Percentiles rank a stretch among this genome's conserved stretches.
These are phyloP conservation scores for Lactifluus rugatus DNA, from an alignment of 768 basidiomycete genomes.

Conservation along the genomic window DNA sequence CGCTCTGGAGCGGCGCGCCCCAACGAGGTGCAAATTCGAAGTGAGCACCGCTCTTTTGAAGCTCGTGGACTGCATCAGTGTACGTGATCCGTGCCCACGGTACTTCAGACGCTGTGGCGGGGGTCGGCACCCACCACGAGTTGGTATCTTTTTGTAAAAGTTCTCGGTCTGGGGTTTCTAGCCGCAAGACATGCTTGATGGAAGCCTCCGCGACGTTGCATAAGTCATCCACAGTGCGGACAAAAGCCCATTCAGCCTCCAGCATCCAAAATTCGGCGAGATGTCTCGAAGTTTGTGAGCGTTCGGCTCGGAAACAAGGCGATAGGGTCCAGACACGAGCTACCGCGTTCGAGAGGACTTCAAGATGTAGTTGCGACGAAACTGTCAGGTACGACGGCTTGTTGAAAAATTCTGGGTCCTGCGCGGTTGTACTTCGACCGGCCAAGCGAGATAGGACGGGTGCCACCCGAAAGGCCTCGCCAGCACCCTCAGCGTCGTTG, in stretches of 20 bases:
- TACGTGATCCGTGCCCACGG: constrained; percentile 75
- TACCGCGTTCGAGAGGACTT: constrained; percentile 69
- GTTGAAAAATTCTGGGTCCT: constrained; percentile 54
- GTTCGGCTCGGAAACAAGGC: constrained; percentile 92
- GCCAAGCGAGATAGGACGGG: constrained; percentile 26
- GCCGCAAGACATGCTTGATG: constrained; percentile 34
- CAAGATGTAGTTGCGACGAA: constrained; percentile 92
- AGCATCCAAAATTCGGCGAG: constrained; percentile 99
- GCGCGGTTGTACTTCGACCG: constrained; percentile 15
- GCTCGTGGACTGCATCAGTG: constrained; percentile 55
- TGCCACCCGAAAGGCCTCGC: constrained; percentile 76
- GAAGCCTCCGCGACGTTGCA: constrained; percentile 48
- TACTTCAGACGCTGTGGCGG: constrained; percentile 25
- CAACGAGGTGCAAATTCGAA: constrained; percentile 54
- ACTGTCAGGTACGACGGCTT: constrained; percentile 81
- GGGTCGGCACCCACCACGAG: constrained; percentile 28
- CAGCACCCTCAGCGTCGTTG: constrained; percentile 93
- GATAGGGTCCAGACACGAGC: constrained; percentile 86
- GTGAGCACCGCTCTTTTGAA: constrained; percentile 32
- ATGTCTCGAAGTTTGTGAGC: constrained; percentile 80
- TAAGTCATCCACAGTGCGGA: constrained; percentile 36
- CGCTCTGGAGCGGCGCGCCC: constrained; percentile 70
- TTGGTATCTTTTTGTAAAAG: constrained; percentile 36
- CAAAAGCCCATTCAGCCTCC: constrained; percentile 84
- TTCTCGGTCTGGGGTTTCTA: constrained; percentile 26